Base-by-base conservation (phyloP, 1,139 yeast species). In the Pichia sp. region DNA sequence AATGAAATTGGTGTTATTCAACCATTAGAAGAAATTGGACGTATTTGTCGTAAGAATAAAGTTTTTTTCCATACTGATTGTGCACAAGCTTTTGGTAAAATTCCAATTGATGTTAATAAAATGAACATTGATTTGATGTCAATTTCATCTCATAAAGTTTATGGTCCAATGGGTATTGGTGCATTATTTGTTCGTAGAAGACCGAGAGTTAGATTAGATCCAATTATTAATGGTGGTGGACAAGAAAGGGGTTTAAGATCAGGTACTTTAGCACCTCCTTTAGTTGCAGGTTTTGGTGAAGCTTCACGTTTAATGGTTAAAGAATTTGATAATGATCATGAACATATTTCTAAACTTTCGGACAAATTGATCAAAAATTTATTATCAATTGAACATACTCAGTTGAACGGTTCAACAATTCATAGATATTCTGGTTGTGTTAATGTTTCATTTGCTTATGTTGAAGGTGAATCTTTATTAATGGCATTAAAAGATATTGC, bases 401-500 rank as follows among this genome's bases (percentile, higher is more conserved):
- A 82, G 50, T 68, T 89, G 53, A 91, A 91, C 61, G 99, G 99
- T 23, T 88, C 94, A 32, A 66, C 74, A 18, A 72, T 71, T 34
- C 74, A 75, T 47, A 72, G 80, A 52, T 91, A 87, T 61, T 76
- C 94, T 2, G 98, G 99, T 35, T 91, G 99, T 70, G 95, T 91
- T 44, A 91, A 91, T 62, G 79, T 91, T 50, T 89, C 97, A 8
- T 91, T 91, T 67, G 97, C 97, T 8, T 91, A 89, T 60, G 84
- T 91, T 54, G 99, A 91, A 69, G 99, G 99, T 54, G 99, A 91
- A 67, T 89, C 97, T 0, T 72, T 91, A 54, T 71, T 91, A 56
- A 91, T 91, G 99, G 98, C 98, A 1, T 76, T 91, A 59, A 89
- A 91, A 60, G 98, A 91, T 62, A 87, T 91, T 59, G 98, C 98